Base-by-base conservation (phyloP, 805 yeast species). In the Lachancea nothofagi region DNA sequence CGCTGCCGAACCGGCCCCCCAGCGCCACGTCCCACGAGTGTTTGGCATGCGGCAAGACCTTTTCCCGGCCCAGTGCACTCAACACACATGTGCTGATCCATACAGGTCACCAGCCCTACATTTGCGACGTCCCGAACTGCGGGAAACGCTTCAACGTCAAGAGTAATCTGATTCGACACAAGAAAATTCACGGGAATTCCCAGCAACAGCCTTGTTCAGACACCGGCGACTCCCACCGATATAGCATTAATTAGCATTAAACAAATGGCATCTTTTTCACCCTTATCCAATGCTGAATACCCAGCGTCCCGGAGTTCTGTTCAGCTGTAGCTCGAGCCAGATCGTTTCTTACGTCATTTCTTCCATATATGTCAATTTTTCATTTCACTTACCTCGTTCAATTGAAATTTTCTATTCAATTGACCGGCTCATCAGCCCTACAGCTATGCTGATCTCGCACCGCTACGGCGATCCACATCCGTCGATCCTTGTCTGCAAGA, bases 41-140 rank as follows among this genome's bases (percentile, higher is more conserved):
- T 18, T 28, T 5, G 15, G 22, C 34, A 13, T 86, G 96, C 59
- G 71, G 75, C 33, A 85, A 86, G 57, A 78, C 75, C 39, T 87
- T 87, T 65, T 80, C 84, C 50, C 74, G 95, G 54, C 89, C 95
- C 7, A 80, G 88, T 8, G 85, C 93, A 1, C 66, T 86, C 40
- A 81, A 79, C 46, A 86, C 89, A 3, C 96, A 87, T 60, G 68
- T 73, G 48, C 75, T 85, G 48, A 81, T 84, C 5, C 96, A 87
- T 57, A 80, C 87, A 0, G 88, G 88, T n/a, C 87, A 79, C 53
- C 80, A 80, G 48, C 88, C 88, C 7, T 81, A 76, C 54, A 63
- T 64, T 41, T 81, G 87, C 56, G 58, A 66, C 12, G 80, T 83
- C 77, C 65, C 65, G 1, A 75, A 72, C 14, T 87, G 96, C 60